A percentile compares a stretch with the other conserved stretches of the same genome.
These are phyloP conservation scores for Termitomyces sp. DNA, from an alignment of 1,284 basidiomycete species.

Conservation along the genomic window DNA sequence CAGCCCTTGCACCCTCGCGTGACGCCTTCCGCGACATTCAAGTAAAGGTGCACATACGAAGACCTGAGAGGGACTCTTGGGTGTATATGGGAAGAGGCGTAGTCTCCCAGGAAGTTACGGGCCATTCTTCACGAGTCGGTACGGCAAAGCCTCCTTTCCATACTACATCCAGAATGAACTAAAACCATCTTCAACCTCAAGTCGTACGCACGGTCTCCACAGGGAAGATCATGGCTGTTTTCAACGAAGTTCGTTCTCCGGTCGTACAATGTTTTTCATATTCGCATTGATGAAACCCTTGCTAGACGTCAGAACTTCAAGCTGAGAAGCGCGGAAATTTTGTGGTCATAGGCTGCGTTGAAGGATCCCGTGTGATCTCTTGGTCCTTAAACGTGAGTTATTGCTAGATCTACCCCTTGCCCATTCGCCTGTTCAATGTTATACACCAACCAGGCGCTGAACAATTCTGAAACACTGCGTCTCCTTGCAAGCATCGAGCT, in stretches of 20 bases:
- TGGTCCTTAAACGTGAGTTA: constrained; percentile 74
- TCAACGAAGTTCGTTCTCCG: constrained; percentile 54
- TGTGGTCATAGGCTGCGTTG: constrained; percentile 72
- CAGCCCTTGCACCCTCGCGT: constrained; percentile 30
- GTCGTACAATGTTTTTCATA: constrained; percentile 6
- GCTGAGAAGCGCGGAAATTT: constrained; percentile 82
- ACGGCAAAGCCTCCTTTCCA: constrained; percentile 25
- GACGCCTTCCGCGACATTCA: constrained; percentile 69
- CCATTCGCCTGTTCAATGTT: neutral
- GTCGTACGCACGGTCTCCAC: constrained; percentile 64
- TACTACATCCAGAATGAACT: neutral
- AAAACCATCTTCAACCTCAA: constrained; percentile 24
- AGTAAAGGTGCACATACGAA: constrained; percentile 78
- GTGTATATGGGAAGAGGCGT: constrained; percentile 70
- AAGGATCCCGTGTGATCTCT: constrained; percentile 66
- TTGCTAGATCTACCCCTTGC: neutral
- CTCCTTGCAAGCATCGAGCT: constrained; percentile 76
- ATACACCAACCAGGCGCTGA: constrained; percentile 51
- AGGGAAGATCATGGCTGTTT: constrained; percentile 63
- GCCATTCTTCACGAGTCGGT: constrained; percentile 75
- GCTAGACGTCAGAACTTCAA: constrained; percentile 63
- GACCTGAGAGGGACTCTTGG: constrained; percentile 76
- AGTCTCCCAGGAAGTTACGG: constrained; percentile 64
- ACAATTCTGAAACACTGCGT: constrained; percentile 73
- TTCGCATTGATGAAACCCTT: constrained; percentile 5